Conservation (phyloP, 345 rosid genomes). For the Populus euphratica region DNA sequence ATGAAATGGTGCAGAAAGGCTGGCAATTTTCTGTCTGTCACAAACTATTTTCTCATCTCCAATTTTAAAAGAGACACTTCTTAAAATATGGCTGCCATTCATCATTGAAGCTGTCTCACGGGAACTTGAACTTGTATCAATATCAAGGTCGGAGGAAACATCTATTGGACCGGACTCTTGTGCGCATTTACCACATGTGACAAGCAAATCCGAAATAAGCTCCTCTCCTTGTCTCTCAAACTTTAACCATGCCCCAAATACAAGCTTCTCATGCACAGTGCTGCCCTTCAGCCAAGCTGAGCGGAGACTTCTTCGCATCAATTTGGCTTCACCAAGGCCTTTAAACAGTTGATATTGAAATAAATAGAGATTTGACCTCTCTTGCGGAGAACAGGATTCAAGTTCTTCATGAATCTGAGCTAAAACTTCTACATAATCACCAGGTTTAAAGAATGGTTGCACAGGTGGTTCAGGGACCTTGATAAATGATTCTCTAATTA, state of each 20-base stretch:
- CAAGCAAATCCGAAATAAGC: conserved; percentile 75
- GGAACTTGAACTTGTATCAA: conserved; percentile 30
- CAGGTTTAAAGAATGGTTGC: conserved; percentile 74
- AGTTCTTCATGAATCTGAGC: conserved; percentile 96
- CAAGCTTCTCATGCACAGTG: conserved; percentile 79
- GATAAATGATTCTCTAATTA: conserved; percentile 79
- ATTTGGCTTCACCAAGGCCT: conserved; percentile 87
- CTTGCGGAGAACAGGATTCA: conserved; percentile 64
- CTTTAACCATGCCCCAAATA: conserved; percentile 88
- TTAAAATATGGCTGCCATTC: conserved; percentile 27
- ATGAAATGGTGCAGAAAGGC: conserved; percentile 80
- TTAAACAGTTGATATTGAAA: conserved; percentile 80
- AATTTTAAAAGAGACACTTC: conserved; percentile 59
- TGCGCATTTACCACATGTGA: conserved; percentile 64
- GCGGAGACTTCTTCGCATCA: conserved; percentile 82
- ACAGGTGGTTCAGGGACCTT: conserved; percentile 84
- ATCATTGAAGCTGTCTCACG: conserved; percentile 29
- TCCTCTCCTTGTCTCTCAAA: conserved; percentile 91
- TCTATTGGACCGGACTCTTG: conserved; percentile 72
- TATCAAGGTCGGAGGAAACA: conserved; percentile 51
- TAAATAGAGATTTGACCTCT: conserved; percentile 67
- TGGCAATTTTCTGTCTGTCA: conserved; percentile 70
- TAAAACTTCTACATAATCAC: conserved; percentile 90
- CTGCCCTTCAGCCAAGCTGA: conserved; percentile 86
- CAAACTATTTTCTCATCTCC: conserved; percentile 75